Evolutionary conservation across 2,329 filamentous ascomycete species (phyloP).

Genomic region (Epichloe aotearoae): DNA sequence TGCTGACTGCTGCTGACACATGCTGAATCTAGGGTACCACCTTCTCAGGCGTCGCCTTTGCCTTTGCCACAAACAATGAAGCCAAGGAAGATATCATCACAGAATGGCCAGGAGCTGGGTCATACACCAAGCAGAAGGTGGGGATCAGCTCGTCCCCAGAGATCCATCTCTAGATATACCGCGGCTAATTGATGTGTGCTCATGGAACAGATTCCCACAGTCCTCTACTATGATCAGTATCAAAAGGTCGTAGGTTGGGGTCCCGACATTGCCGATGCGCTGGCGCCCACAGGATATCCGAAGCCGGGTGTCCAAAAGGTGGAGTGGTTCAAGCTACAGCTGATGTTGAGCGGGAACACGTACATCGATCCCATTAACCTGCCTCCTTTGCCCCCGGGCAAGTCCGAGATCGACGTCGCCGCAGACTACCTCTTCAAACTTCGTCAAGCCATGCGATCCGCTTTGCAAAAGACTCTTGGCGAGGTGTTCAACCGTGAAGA

Average conservation of each 20-base stretch:
- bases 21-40: constrained; percentile 64
- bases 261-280: constrained; percentile 90
- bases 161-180: neutral
- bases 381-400: constrained; percentile 93
- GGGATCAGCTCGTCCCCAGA: constrained; percentile 6
- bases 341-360: constrained; percentile 97
- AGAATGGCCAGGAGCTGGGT: constrained; percentile 95
- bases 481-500: constrained; percentile 98
- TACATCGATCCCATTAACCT: constrained; percentile 99
- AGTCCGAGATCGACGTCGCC: constrained; percentile 98
- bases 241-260: constrained; percentile 99
- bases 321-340: constrained; percentile 98
- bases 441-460: constrained; percentile 89
- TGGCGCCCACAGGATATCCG: constrained; percentile 92
- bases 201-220: constrained; percentile 69
- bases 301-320: constrained; percentile 98
- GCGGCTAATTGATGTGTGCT: neutral
- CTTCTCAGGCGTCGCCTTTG: constrained; percentile 93
- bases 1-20: constrained; percentile 7
- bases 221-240: constrained; percentile 99
- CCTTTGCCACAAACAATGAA: constrained; percentile 94
- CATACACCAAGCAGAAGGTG: constrained; percentile 98
- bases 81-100: constrained; percentile 98
- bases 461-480: constrained; percentile 88
- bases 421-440: constrained; percentile 98